Evolutionary conservation across 2,329 filamentous ascomycete species (phyloP).

Genomic region (Penicillium brevicompactum): DNA sequence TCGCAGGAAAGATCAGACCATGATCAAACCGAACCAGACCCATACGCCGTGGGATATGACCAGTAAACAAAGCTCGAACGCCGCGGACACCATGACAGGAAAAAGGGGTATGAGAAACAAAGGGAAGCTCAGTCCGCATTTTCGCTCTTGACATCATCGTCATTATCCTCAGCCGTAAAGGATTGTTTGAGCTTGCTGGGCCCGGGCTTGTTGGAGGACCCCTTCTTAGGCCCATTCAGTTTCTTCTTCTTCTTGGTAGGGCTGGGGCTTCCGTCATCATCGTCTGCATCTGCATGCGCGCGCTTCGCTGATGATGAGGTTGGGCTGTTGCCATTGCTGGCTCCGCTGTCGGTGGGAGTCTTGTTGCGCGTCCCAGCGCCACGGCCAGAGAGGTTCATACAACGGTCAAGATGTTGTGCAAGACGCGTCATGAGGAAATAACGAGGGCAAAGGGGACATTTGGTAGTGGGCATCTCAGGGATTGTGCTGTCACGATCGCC

Average conservation of each 20-base stretch:
- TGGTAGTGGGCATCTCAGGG: slow-evolving; percentile 42
- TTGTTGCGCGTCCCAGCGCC: slow-evolving; percentile 49
- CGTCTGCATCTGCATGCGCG: slow-evolving; percentile 38
- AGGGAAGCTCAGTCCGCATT: slow-evolving; percentile 32
- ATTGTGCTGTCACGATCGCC: slow-evolving; percentile 26
- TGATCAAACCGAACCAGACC: slow-evolving; percentile 17
- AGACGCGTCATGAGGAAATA: slow-evolving; percentile 63
- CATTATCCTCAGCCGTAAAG: slow-evolving; percentile 38
- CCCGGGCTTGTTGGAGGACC: slow-evolving; percentile 39
- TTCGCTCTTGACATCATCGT: slow-evolving; percentile 39
- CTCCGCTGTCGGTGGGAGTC: slow-evolving; percentile 47
- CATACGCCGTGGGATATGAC: slow-evolving; percentile 21
- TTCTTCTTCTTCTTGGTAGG: slow-evolving; percentile 57
- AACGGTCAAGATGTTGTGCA: slow-evolving; percentile 64
- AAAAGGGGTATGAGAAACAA: slow-evolving; percentile 16
- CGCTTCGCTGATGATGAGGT: slow-evolving; percentile 39
- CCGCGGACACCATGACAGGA: slow-evolving; percentile 15
- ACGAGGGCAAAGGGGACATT: slow-evolving; percentile 63
- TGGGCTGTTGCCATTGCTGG: slow-evolving; percentile 42
- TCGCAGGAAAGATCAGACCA: slow-evolving; percentile 7
- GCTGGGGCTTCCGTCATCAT: slow-evolving; percentile 46
- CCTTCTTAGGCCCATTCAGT: slow-evolving; percentile 39
- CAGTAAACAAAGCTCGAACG: slow-evolving; percentile 15
- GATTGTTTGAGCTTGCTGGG: slow-evolving; percentile 47
- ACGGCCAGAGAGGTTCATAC: slow-evolving; percentile 59